Conservation (phyloP, 2,329 filamentous ascomycete genomes). For the Sarocladium strictum region DNA sequence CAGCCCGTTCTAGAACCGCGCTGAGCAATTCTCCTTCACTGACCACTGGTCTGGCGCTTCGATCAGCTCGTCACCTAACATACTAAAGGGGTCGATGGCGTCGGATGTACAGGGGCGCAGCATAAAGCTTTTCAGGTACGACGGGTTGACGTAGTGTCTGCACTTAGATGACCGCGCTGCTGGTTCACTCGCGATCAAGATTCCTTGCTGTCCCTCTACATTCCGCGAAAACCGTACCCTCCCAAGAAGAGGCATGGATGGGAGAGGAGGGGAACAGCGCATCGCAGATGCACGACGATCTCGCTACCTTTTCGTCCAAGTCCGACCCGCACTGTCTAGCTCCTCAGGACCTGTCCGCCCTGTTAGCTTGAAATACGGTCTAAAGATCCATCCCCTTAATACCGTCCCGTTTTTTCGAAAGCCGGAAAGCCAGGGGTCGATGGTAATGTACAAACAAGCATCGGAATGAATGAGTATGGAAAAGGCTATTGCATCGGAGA, state of each 20-base stretch:
- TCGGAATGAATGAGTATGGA: no score
- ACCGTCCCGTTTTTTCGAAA: background rate
- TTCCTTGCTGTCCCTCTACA: background rate
- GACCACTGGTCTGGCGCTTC: background rate
- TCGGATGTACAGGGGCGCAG: no score
- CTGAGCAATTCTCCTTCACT: background rate
- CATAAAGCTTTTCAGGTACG: no score
- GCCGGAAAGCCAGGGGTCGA: no score
- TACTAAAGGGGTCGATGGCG: background rate
- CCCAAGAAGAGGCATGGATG: background rate
- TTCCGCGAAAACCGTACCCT: background rate
- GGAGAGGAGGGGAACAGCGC: background rate
- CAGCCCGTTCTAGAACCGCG: conserved; percentile 1
- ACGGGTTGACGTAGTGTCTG: no score
- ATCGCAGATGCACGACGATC: background rate
- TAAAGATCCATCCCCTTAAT: background rate
- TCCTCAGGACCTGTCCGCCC: background rate
- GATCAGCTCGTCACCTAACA: background rate
- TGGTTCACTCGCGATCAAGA: background rate
- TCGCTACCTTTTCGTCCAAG: background rate
- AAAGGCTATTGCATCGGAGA: no score
- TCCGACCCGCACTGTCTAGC: background rate
- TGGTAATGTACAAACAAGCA: no score
- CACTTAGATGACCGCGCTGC: no score
- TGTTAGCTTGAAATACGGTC: background rate